Evolutionary conservation across 2,329 filamentous ascomycete genomes (phyloP).

Genomic region (Alternaria rosae): DNA sequence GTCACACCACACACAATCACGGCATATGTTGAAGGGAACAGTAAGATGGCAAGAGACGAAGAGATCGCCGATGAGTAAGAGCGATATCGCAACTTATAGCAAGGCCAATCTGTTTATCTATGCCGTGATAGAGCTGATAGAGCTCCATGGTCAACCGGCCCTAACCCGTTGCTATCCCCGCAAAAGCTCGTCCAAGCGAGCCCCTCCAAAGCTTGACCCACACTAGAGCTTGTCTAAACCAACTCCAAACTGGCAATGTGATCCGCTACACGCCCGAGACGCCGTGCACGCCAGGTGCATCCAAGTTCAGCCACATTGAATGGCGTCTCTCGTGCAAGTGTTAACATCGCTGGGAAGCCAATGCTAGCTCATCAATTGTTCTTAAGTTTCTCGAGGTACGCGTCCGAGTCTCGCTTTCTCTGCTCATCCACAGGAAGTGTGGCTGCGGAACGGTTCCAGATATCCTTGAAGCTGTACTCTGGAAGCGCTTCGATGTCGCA

Average conservation of each 20-base stretch:
- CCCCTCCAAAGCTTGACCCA: constrained; percentile 10
- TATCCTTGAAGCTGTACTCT: not conserved
- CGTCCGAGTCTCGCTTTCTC: not conserved
- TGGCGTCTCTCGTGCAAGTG: too few species aligned
- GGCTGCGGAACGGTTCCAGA: not conserved
- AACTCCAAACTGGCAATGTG: constrained; percentile 9
- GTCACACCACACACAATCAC: not conserved
- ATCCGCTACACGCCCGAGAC: constrained; percentile 26
- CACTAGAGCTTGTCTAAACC: constrained; percentile 11
- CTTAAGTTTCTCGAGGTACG: not conserved
- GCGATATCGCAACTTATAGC: constrained; percentile 19
- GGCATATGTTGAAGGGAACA: not conserved
- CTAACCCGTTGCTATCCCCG: constrained; percentile 31
- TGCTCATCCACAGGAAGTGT: not conserved
- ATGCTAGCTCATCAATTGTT: too few species aligned
- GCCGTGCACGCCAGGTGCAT: constrained; percentile 5
- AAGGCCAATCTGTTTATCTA: constrained; percentile 4
- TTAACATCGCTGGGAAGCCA: too few species aligned
- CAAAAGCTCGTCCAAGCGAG: constrained; percentile 24
- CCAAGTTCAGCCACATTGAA: not conserved
- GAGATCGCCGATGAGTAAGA: not conserved
- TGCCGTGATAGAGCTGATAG: constrained; percentile 10
- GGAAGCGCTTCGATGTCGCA: not conserved
- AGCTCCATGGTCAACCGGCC: constrained; percentile 14
- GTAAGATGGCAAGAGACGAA: too few species aligned